phyloP scores from a whole-genome alignment of 2,329 filamentous ascomycete genomes.

The Lasiodiplodia hormozganensis region DNA sequence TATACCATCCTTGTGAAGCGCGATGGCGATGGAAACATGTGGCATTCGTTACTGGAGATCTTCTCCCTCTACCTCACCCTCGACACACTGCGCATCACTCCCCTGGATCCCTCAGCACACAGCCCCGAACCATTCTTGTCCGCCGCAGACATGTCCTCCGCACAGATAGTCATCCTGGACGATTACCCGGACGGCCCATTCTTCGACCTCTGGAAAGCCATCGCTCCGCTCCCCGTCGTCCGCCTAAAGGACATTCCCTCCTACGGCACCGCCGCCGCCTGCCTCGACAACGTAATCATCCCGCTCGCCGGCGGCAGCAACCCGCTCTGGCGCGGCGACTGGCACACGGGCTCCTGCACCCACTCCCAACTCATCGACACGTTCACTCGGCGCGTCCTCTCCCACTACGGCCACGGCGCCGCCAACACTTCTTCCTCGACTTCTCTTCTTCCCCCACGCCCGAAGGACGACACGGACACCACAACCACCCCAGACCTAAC shows the following conservation, averaged over 20 bases:
- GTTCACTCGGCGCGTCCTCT: slow-evolving; percentile 44
- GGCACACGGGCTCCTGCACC: slow-evolving; percentile 42
- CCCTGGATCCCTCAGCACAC: neutral
- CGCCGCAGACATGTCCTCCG: neutral
- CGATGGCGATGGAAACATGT: slow-evolving; percentile 3
- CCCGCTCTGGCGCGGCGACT: slow-evolving; percentile 53
- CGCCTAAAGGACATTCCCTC: no score
- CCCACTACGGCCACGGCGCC: slow-evolving; percentile 42
- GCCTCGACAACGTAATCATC: slow-evolving; percentile 42
- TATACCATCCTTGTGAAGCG: slow-evolving; percentile 9
- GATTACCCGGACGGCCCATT: no score
- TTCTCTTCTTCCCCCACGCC: no score
- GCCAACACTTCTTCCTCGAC: slow-evolving; percentile 35
- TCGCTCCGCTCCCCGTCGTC: no score
- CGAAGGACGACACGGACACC: neutral
- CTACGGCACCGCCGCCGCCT: no score
- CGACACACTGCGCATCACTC: neutral
- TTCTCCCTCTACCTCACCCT: slow-evolving; percentile 17
- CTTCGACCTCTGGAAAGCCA: no score
- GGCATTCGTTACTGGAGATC: slow-evolving; percentile 10
- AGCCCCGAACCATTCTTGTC: neutral
- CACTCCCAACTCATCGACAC: slow-evolving; percentile 37
- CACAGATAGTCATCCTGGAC: no score
- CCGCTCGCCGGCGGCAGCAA: slow-evolving; percentile 52
- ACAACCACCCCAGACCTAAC: neutral